Evolutionary conservation across 441 rosid species (phyloP), one percentile per base, ranked within the genome.

Genomic region (Sinapis alba): DNA sequence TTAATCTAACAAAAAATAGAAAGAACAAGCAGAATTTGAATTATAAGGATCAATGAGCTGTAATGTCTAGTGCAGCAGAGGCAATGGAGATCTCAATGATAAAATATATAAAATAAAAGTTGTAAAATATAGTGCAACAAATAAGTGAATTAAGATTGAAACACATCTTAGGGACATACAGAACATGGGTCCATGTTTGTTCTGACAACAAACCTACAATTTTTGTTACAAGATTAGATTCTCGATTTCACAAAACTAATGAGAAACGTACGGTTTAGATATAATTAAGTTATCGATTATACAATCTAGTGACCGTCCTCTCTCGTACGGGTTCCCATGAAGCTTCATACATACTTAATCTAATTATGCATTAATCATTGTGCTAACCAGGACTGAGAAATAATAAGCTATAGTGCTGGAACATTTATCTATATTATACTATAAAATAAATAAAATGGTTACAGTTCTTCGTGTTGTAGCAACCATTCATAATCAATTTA

Each of bases 31-130:
- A 47, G 15, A 16, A 38, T 15, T 68, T 64, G 30, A 41, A 68
- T 54, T 59, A 80, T 77, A 57, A 59, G 56, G 58, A 36, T 30
- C 57, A 69, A 56, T 82, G 84, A 83, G 89, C 89, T 86, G 91
- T 79, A 68, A 67, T 90, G 93, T 87, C 79, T 26, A 50, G 38
- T 24, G 26, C 72, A 73, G 60, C 51, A 77, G 83, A 26, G 83
- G 84, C 91, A 86, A 36, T 62, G 74, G 53, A 62, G 72, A 67
- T 73, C 71, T 80, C 36, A 79, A 56, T 54, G 57, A 47, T 62
- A 12, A 59, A 66, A 79, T 41, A 82, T 65, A 30, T 53, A 64
- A 26, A 78, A 72, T 36, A 0, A 19, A 36, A 13, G 1, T 23
- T 28, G 20, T 73, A 24, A 43, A 50, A 65, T 69, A 68, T 18